Percentiles rank a stretch among this genome's conserved stretches.
Conservation (phyloP, 768 basidiomycete species). For the Lactifluus pinguis region DNA sequence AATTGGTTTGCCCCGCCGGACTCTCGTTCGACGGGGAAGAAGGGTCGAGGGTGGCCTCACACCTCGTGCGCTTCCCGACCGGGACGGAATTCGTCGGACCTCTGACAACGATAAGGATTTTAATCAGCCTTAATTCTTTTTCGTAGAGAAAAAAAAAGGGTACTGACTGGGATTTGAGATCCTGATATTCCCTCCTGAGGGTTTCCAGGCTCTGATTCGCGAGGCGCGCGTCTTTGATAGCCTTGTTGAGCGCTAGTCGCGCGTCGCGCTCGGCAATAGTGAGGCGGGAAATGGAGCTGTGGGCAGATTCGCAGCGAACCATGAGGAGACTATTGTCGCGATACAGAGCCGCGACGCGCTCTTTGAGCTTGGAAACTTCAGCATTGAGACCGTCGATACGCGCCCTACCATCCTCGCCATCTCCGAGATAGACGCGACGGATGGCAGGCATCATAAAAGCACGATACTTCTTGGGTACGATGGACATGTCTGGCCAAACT, state of each 20-base stretch:
- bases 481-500: slow-evolving; percentile 5
- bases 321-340: slow-evolving; percentile 13
- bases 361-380: not conserved
- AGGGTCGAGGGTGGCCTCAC: slow-evolving; percentile 9
- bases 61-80: not conserved
- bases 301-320: slow-evolving; percentile 2
- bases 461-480: slow-evolving; percentile 12
- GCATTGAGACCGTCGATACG: not conserved
- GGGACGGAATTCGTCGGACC: not conserved
- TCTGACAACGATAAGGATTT: not conserved
- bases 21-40: not conserved
- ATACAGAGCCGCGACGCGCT: not conserved
- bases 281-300: not conserved
- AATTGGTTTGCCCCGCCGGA: not conserved
- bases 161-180: not conserved
- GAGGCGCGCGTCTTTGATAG: not conserved
- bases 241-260: not conserved
- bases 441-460: slow-evolving; percentile 7
- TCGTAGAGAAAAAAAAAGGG: not conserved
- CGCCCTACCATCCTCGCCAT: not conserved
- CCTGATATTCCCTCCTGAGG: not conserved
- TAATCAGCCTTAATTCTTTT: too few species aligned
- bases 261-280: slow-evolving; percentile 4
- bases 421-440: slow-evolving; percentile 11
- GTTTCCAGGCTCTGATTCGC: not conserved